phyloP scores from a whole-genome alignment of 2,329 filamentous ascomycete genomes.

The Fusarium zealandicum region DNA sequence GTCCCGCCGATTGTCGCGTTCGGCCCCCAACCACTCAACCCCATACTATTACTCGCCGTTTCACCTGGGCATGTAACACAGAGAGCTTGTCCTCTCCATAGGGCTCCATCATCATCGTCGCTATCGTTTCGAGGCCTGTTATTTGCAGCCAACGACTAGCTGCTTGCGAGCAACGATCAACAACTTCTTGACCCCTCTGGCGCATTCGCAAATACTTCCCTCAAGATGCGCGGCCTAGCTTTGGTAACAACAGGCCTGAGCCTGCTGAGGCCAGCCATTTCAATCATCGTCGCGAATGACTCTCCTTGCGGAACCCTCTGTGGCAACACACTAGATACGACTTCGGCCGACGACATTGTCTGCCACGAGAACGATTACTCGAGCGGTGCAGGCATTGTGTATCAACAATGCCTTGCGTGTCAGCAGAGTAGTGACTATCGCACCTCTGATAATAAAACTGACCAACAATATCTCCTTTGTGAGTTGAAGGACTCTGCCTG shows the following conservation, averaged over 20 bases:
- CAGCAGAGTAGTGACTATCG: slow-evolving; percentile 59
- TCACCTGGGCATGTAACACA: slow-evolving; percentile 29
- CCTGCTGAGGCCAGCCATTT: slow-evolving; percentile 27
- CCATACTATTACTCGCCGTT: slow-evolving; percentile 1
- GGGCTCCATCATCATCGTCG: slow-evolving; percentile 2
- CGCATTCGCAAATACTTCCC: neutral
- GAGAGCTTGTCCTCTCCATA: neutral
- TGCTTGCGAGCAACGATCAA: neutral
- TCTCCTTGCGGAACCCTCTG: slow-evolving; percentile 61
- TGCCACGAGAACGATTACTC: slow-evolving; percentile 54
- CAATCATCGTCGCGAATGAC: slow-evolving; percentile 53
- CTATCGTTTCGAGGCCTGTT: neutral
- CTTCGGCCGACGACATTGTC: slow-evolving; percentile 55
- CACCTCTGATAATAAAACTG: slow-evolving; percentile 53
- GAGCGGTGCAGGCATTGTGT: slow-evolving; percentile 55
- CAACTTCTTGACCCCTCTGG: neutral
- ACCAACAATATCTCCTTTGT: slow-evolving; percentile 64
- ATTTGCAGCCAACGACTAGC: neutral
- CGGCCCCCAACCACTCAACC: slow-evolving; percentile 13
- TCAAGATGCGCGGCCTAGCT: slow-evolving; percentile 12
- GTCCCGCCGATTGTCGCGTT: slow-evolving; percentile 11
- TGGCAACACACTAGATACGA: slow-evolving; percentile 60
- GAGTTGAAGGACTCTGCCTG: slow-evolving; percentile 41
- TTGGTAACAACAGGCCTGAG: slow-evolving; percentile 31
- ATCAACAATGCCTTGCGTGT: slow-evolving; percentile 60